Percentiles rank a stretch among this genome's conserved stretches.
Conservation (phyloP, 1,284 basidiomycete species). For the Ceratobasidium theobromae region DNA sequence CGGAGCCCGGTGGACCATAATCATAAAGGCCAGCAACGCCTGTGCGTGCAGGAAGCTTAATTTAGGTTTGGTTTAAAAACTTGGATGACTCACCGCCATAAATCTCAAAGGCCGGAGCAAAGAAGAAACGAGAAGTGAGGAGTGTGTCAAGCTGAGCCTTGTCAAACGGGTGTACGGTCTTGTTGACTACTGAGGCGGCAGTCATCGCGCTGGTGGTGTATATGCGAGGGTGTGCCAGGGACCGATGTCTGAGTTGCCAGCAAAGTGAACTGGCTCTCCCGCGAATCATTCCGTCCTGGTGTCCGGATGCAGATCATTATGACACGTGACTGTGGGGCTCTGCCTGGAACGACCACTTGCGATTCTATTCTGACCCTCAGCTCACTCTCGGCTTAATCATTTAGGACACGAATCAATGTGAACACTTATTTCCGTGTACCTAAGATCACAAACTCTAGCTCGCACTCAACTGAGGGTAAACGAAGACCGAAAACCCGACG, state of each 20-base stretch:
- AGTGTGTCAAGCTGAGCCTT: conserved; percentile 85
- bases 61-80: background rate
- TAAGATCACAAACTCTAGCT: too few species aligned
- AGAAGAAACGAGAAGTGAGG: conserved; percentile 94
- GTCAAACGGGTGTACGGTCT: conserved; percentile 86
- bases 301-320: conserved; percentile 27
- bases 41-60: conserved; percentile 41
- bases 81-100: conserved; percentile 74
- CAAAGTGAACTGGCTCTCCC: conserved; percentile 14
- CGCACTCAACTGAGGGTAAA: background rate
- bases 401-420: too few species aligned
- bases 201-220: conserved; percentile 34
- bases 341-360: background rate
- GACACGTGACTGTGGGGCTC: background rate
- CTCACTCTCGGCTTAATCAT: too few species aligned
- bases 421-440: too few species aligned
- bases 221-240: conserved; percentile 19
- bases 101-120: conserved; percentile 97
- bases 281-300: conserved; percentile 18
- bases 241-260: conserved; percentile 23
- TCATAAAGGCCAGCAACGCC: conserved; percentile 96
- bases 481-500: conserved; percentile 5
- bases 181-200: conserved; percentile 58
- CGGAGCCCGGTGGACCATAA: conserved; percentile 93
- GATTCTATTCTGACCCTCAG: background rate